Base-by-base conservation (phyloP, 768 basidiomycete species). In the Podaxis mareebaensis region DNA sequence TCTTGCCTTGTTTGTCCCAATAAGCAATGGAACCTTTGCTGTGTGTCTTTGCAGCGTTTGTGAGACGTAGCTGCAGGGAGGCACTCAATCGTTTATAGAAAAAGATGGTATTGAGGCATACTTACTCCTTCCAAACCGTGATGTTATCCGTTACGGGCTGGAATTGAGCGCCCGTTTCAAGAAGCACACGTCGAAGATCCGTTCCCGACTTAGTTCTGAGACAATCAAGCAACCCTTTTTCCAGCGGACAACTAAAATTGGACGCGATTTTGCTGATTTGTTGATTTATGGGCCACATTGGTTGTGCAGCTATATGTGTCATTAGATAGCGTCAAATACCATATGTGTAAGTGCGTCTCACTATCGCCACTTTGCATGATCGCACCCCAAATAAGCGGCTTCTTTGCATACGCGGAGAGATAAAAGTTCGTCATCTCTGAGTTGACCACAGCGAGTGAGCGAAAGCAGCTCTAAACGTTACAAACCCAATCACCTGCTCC, bases 351-450 rank as follows among this genome's bases (percentile, higher is more conserved):
- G 15, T 6, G 7, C 5, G 13, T 66, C 74, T 53, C 55, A 76
- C 75, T 74, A 58, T 76, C 75, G 1, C 70, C 70, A 60, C 74
- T 75, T 62, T 76, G 73, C 74, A 76, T 76, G 26, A 76, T 64
- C 0, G 75, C 75, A 22, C 70, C 78, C 15, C 76, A 74, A 42
- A 76, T 73, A 3, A 75, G 52, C 1, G 75, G 69, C 17, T 73
- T 60, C 7, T 65, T 53, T 38, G 64, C 56, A 62, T 66, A 75
- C n/a, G 74, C 75, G 13, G 74, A 73, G 4, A 76, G 66, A 46
- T 76, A 76, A 3, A 75, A 61, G 55, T 76, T 76, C 0, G 75
- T 75, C 72, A 76, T 76, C 65, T 75, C 73, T 74, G 58, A 3
- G 8, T 20, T 36, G 44, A 20, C 33, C 7, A n/a, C n/a, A 20